Conservation (phyloP, 306 rosid genomes). For the Quercus parvula region DNA sequence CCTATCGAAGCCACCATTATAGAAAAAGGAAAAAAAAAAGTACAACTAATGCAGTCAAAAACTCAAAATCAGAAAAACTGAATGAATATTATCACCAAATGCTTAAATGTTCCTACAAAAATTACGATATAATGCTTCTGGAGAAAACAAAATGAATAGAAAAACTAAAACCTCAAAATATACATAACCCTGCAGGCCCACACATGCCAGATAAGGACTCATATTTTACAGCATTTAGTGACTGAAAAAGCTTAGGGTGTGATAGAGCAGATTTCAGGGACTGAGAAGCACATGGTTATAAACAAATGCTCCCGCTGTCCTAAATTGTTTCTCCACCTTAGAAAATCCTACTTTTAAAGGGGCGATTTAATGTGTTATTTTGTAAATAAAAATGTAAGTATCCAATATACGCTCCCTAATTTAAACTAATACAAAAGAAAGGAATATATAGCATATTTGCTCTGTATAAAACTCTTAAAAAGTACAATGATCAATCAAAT, state of each 20-base stretch:
- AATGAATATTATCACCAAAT: not conserved
- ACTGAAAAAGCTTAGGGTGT: not conserved
- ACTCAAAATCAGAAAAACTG: not conserved
- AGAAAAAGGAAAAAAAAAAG: not conserved
- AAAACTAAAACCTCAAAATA: too few species aligned
- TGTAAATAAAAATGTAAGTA: not conserved
- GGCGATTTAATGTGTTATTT: not conserved
- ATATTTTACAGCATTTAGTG: too few species aligned
- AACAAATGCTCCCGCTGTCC: not conserved
- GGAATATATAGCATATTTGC: not conserved
- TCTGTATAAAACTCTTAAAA: too few species aligned
- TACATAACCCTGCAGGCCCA: too few species aligned
- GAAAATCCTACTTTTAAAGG: not conserved
- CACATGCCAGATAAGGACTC: too few species aligned
- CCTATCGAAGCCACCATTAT: too few species aligned
- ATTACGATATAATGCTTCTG: not conserved
- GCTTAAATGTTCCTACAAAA: not conserved
- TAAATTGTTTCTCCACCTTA: not conserved
- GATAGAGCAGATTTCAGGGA: not conserved
- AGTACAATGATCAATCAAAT: too few species aligned
- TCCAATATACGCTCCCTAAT: not conserved
- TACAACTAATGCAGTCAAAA: not conserved
- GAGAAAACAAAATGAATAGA: not conserved
- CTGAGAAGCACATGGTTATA: not conserved
- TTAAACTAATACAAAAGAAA: not conserved